phyloP scores from a whole-genome alignment of 176 grass and related monocot genomes.

The Triticum timopheevii region DNA sequence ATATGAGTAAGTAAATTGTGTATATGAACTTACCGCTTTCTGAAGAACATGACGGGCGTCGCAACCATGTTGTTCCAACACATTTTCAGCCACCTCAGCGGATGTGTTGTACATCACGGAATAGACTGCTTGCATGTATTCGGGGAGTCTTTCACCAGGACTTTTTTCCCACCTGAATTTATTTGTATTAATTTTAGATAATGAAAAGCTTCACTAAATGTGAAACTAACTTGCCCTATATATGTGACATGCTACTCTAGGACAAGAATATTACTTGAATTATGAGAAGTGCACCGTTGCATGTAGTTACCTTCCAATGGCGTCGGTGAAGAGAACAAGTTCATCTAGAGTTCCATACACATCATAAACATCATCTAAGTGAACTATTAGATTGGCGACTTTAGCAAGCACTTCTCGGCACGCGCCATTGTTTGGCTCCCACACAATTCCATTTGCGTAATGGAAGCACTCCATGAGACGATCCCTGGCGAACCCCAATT shows the following conservation, averaged over 20 bases:
- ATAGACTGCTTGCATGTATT: conserved; percentile 52
- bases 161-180: conserved; percentile 41
- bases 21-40: conserved; percentile 27
- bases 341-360: conserved; percentile 56
- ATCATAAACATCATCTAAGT: conserved; percentile 65
- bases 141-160: conserved; percentile 30
- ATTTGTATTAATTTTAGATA: background rate
- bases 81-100: conserved; percentile 31
- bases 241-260: background rate
- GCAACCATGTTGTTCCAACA: conserved; percentile 31
- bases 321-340: conserved; percentile 43
- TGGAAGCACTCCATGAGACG: conserved; percentile 56
- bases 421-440: conserved; percentile 2
- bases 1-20: background rate
- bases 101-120: conserved; percentile 33
- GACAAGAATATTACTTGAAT: background rate
- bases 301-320: conserved; percentile 41
- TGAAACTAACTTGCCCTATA: background rate
- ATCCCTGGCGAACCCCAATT: conserved; percentile 43
- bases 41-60: conserved; percentile 11
- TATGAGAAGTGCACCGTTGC: background rate
- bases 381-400: conserved; percentile 11
- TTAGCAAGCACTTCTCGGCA: conserved; percentile 38
- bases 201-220: background rate
- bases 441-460: conserved; percentile 29